These are phyloP conservation scores for Phragmites australis DNA, from an alignment of 176 grass and related monocot genomes.

Conservation along the genomic window DNA sequence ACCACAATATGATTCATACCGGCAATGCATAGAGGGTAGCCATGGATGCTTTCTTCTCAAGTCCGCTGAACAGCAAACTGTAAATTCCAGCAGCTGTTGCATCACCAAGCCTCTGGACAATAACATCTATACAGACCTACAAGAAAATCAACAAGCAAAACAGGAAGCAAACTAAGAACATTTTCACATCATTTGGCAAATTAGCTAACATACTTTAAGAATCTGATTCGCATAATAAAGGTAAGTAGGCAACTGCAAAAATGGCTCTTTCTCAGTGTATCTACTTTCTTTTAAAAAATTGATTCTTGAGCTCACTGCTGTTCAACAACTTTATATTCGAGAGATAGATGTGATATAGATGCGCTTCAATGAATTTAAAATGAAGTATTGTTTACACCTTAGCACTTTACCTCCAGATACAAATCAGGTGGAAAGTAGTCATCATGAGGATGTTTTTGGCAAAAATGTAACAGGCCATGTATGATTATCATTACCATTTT, in stretches of 20 bases:
- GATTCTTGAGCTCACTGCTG: neutral
- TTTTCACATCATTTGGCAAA: neutral
- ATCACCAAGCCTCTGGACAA: constrained; percentile 93
- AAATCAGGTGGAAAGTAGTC: neutral
- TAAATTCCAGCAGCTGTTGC: constrained; percentile 87
- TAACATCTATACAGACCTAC: constrained; percentile 97
- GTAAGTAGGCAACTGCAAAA: neutral
- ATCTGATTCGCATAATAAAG: constrained; percentile 6
- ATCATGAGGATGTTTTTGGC: neutral
- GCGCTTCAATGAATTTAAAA: constrained; percentile 17
- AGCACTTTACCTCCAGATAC: neutral
- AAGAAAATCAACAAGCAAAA: neutral
- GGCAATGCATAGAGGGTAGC: constrained; percentile 81
- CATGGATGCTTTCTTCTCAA: constrained; percentile 64
- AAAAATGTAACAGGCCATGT: too few species aligned
- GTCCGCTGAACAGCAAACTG: constrained; percentile 60
- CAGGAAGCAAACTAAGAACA: neutral
- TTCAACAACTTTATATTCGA: neutral
- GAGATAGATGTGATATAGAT: neutral
- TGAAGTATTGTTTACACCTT: neutral
- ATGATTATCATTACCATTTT: neutral
- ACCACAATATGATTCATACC: constrained; percentile 44
- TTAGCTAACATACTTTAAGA: constrained; percentile 8
- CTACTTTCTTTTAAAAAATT: neutral
- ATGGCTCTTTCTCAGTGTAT: neutral